Percentiles rank a stretch among this genome's conserved stretches.
Conservation (phyloP, 2,329 filamentous ascomycete genomes). For the Basipetospora chlamydospora region DNA sequence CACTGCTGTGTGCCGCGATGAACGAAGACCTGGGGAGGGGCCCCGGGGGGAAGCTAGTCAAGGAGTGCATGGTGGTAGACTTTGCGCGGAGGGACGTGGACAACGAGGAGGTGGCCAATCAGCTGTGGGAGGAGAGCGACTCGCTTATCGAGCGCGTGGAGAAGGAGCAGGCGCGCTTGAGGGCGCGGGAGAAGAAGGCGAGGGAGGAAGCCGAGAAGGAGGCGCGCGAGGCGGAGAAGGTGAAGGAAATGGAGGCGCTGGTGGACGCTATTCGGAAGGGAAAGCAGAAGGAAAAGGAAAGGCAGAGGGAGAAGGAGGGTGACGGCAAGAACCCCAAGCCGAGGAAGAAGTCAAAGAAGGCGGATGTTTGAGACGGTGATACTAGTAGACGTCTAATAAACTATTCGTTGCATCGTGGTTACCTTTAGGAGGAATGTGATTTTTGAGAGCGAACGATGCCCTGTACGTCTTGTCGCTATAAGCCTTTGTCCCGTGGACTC, state of each 20-base stretch:
- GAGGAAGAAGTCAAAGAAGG: slow-evolving; percentile 18
- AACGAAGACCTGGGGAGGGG: slow-evolving; percentile 54
- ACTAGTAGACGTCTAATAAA: no score
- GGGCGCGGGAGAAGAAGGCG: slow-evolving; percentile 24
- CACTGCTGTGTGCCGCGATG: slow-evolving; percentile 74
- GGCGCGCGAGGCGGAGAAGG: slow-evolving; percentile 17
- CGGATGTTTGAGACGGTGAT: slow-evolving; percentile 10
- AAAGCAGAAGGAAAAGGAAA: slow-evolving; percentile 15
- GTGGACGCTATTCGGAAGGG: slow-evolving; percentile 23
- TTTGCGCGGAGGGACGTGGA: slow-evolving; percentile 58
- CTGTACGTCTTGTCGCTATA: no score
- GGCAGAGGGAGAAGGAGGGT: slow-evolving; percentile 17
- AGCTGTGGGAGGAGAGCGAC: slow-evolving; percentile 82
- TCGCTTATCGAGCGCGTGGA: slow-evolving; percentile 69
- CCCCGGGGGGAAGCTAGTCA: slow-evolving; percentile 58
- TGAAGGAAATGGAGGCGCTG: slow-evolving; percentile 20
- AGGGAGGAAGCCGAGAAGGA: slow-evolving; percentile 19
- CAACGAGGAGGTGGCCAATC: slow-evolving; percentile 68
- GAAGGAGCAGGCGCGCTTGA: slow-evolving; percentile 55
- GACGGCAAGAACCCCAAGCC: no score
- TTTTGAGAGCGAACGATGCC: no score
- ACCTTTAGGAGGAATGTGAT: no score
- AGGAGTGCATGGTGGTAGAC: slow-evolving; percentile 72
- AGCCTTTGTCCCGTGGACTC: no score
- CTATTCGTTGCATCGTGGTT: no score